Conservation (phyloP, 257 asterid species). For the Dorcoceras hygrometricum region DNA sequence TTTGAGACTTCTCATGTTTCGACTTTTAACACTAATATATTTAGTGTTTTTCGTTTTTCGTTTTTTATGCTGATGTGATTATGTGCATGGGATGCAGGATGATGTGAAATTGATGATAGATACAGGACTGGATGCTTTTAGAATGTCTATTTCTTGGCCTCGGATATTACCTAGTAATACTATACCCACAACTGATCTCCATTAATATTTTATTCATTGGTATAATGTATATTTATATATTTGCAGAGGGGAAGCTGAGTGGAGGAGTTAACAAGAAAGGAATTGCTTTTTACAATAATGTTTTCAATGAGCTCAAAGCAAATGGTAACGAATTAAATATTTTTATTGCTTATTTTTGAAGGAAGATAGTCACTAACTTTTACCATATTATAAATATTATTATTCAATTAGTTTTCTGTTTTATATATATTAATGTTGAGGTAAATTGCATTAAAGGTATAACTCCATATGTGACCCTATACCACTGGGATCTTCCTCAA, state of each 20-base stretch:
- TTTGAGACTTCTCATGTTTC: too few species aligned
- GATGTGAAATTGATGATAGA: constrained; percentile 20
- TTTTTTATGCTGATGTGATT: too few species aligned
- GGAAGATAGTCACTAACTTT: too few species aligned
- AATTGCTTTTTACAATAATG: constrained; percentile 26
- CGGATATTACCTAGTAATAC: constrained; percentile 21
- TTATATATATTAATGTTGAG: neutral
- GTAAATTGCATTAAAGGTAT: constrained; percentile 14
- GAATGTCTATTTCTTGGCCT: constrained; percentile 26
- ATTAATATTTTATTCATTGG: neutral
- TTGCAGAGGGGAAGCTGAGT: constrained; percentile 26
- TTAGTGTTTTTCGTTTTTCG: too few species aligned
- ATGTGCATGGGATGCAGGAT: too few species aligned
- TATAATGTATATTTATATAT: neutral
- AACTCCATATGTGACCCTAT: constrained; percentile 25
- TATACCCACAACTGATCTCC: neutral
- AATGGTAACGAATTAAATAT: constrained; percentile 10
- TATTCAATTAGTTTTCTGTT: too few species aligned
- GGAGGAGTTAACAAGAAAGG: constrained; percentile 28
- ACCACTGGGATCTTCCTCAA: constrained; percentile 41
- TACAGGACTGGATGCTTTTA: constrained; percentile 26
- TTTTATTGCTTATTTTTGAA: too few species aligned
- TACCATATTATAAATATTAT: too few species aligned
- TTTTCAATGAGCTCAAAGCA: constrained; percentile 20
- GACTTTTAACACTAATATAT: too few species aligned